Evolutionary conservation across 148 eudicot genomes (phyloP).

Genomic region (Mesembryanthemum crystallinum): DNA sequence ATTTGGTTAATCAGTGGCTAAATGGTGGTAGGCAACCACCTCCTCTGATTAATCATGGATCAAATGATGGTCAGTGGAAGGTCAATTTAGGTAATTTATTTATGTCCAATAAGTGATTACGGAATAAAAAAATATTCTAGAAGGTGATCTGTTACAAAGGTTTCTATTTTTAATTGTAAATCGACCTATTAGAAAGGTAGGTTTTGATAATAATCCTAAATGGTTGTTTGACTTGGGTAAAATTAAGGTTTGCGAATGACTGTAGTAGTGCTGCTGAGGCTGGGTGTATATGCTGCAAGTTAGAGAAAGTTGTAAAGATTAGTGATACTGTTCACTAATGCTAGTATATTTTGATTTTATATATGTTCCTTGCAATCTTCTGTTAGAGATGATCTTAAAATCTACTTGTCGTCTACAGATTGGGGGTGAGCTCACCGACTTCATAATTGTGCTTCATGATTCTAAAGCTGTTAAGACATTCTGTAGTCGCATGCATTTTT

Average conservation of each 20-base stretch:
- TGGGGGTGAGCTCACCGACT: conserved; percentile 96
- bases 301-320: too few species aligned
- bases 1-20: too few species aligned
- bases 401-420: conserved; percentile 39
- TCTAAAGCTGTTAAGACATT: conserved; percentile 89
- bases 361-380: background rate
- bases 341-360: background rate
- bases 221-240: background rate
- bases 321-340: background rate
- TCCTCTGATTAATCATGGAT: too few species aligned
- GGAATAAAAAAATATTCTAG: too few species aligned
- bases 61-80: too few species aligned
- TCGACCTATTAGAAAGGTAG: too few species aligned
- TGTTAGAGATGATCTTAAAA: background rate
- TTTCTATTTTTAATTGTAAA: too few species aligned
- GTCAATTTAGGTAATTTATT: too few species aligned
- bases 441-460: conserved; percentile 94
- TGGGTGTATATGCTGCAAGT: background rate
- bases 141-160: too few species aligned
- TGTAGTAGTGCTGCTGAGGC: background rate
- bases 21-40: too few species aligned
- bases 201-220: background rate
- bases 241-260: background rate
- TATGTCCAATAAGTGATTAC: too few species aligned
- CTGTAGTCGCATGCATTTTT: conserved; percentile 97